A percentile compares a stretch with the other conserved stretches of the same genome.
phyloP scores from a whole-genome alignment of 1,284 basidiomycete species.

The Boletus mariae region DNA sequence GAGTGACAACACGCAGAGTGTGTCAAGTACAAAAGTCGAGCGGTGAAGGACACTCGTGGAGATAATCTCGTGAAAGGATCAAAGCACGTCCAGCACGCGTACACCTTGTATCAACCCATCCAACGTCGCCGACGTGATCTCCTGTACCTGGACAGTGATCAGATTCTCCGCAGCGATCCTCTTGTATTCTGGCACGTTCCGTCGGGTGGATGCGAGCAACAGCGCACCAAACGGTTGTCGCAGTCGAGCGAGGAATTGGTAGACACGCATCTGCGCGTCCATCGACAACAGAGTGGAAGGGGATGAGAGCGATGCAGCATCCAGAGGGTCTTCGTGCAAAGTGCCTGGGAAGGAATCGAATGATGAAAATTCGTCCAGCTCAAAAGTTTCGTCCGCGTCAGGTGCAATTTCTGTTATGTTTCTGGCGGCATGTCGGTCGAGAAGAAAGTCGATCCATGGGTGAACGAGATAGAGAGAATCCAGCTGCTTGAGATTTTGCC shows the following conservation, averaged over 20 bases:
- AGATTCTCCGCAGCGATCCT: slow-evolving; percentile 3
- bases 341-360: no score
- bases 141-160: slow-evolving; percentile 8
- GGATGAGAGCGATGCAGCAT: background rate
- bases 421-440: no score
- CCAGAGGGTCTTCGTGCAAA: background rate
- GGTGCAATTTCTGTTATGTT: no score
- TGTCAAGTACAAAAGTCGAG: no score
- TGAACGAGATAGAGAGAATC: no score
- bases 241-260: background rate
- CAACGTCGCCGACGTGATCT: background rate
- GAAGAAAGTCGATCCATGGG: no score
- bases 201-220: background rate
- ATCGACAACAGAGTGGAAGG: background rate
- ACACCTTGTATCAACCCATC: background rate
- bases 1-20: no score
- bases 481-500: no score
- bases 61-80: background rate
- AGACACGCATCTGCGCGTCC: background rate
- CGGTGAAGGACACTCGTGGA: no score
- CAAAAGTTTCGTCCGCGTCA: no score
- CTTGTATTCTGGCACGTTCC: background rate
- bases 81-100: no score
- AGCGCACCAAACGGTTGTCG: slow-evolving; percentile 4
- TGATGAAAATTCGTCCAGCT: no score